Conservation (phyloP, 495 filamentous ascomycete species). For the Cairneyella variabilis region DNA sequence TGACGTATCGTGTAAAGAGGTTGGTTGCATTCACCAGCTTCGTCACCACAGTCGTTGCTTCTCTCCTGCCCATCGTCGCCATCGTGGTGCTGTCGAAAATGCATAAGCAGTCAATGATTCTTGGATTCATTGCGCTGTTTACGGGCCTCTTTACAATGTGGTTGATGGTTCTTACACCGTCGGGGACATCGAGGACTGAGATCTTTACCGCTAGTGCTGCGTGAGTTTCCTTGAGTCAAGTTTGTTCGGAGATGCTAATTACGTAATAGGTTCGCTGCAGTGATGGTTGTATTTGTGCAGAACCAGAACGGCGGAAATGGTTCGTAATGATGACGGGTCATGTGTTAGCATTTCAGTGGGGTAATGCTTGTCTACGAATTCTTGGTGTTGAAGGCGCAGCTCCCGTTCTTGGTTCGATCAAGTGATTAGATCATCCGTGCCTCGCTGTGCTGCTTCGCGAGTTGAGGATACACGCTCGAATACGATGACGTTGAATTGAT, state of each 20-base stretch:
- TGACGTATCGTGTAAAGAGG: not conserved
- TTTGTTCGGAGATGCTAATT: not conserved
- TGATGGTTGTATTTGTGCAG: not conserved
- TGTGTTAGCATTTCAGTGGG: no score
- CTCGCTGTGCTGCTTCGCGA: no score
- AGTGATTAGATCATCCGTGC: no score
- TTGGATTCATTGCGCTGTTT: not conserved
- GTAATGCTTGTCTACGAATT: no score
- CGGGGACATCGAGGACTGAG: not conserved
- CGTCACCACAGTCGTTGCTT: no score
- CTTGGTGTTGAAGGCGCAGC: no score
- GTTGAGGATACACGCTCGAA: no score
- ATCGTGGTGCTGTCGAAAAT: not conserved
- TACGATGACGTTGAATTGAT: no score
- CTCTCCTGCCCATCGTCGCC: not conserved
- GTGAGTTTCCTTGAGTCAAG: not conserved
- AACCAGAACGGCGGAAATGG: not conserved
- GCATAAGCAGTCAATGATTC: not conserved
- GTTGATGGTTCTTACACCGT: not conserved
- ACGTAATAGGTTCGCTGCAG: not conserved
- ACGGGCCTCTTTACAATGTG: not conserved
- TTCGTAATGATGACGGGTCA: not conserved
- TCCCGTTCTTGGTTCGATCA: no score
- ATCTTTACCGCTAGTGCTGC: not conserved
- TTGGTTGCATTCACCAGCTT: not conserved